A percentile compares a stretch with the other conserved stretches of the same genome.
Evolutionary conservation across 129 eudicot species (phyloP).

Genomic region (Escallonia herrerae): DNA sequence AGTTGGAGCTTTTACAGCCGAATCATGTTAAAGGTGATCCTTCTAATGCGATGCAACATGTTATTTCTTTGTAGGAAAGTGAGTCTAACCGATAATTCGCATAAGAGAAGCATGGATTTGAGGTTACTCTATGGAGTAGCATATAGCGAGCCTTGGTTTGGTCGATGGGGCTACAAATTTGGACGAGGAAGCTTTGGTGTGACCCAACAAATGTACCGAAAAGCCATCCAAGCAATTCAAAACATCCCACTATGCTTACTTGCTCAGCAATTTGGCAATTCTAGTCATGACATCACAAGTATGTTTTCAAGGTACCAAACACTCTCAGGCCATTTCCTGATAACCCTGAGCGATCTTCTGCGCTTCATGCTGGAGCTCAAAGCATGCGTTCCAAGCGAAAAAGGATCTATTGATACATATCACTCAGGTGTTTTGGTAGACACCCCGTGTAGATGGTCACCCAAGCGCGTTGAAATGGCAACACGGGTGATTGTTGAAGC

Average conservation of each 20-base stretch:
- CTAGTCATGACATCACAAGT: constrained; percentile 41
- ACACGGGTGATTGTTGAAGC: constrained; percentile 85
- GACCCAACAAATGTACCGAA: constrained; percentile 57
- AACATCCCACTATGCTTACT: constrained; percentile 61
- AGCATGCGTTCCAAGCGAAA: constrained; percentile 49
- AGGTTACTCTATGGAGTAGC: constrained; percentile 80
- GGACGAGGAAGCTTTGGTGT: constrained; percentile 86
- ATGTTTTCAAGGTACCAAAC: constrained; percentile 66
- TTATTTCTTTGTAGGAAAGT: constrained; percentile 69
- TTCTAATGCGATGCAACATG: too few species aligned
- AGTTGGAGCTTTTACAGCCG: too few species aligned
- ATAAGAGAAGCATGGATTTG: constrained; percentile 74
- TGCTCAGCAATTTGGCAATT: constrained; percentile 43
- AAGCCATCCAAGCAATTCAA: constrained; percentile 68
- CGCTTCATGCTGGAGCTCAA: constrained; percentile 81
- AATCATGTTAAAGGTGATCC: too few species aligned
- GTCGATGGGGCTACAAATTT: constrained; percentile 81
- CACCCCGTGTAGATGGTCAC: constrained; percentile 86
- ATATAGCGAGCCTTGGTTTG: constrained; percentile 83
- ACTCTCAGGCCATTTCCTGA: constrained; percentile 59
- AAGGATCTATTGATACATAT: constrained; percentile 21
- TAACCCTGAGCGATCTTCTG: constrained; percentile 62
- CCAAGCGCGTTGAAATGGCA: constrained; percentile 97
- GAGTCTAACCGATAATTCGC: constrained; percentile 67
- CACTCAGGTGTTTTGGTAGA: constrained; percentile 62